Base-by-base conservation (phyloP, 768 basidiomycete species). In the Lyophyllum shimeji region DNA sequence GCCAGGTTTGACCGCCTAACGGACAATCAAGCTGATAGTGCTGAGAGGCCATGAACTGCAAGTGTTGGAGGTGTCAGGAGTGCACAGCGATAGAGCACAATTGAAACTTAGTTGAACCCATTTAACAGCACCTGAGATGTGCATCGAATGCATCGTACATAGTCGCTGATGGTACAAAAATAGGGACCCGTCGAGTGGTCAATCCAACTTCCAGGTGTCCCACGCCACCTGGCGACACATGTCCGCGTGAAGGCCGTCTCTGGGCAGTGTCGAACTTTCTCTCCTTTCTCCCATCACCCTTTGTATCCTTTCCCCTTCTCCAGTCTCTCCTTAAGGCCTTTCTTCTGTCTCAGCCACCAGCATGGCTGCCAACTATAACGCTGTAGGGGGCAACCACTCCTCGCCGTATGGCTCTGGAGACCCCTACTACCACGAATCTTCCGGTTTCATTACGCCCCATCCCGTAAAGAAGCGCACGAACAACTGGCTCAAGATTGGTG, bases 401-500 rank as follows among this genome's bases (percentile, higher is more conserved):
- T 71, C 74, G 24, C 74, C 72, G 11, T 74, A 74, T 58, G 73
- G 70, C 56, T 82, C 86, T 44, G 83, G 85, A 50, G 83, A 88
- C 67, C 85, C 86, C 7, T 84, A 84, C 73, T 86, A 87, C 71
- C 79, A 76, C 58, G 79, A 82, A 66, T 89, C 89, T 33, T 80
- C 88, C 2, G 89, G 88, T 51, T 89, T 78, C 62, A 82, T 89
- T 63, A 75, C 82, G 24, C 86, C 87, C 57, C 64, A 56, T 67
- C 75, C 37, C 20, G 62, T 60, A 46, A 86, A 82, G 79, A 84
- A 78, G 60, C 73, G 78, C 40, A 66, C 70, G 50, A 89, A 83
- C 74, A 83, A 80, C 53, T 93, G 87, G 90, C 72, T 92, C 60
- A 90, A 88, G 71, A 74, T 88, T 52, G 90, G 87, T 60, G 65